Base-by-base conservation (phyloP, 1,284 basidiomycete species). In the Taiwanofungus camphoratus region DNA sequence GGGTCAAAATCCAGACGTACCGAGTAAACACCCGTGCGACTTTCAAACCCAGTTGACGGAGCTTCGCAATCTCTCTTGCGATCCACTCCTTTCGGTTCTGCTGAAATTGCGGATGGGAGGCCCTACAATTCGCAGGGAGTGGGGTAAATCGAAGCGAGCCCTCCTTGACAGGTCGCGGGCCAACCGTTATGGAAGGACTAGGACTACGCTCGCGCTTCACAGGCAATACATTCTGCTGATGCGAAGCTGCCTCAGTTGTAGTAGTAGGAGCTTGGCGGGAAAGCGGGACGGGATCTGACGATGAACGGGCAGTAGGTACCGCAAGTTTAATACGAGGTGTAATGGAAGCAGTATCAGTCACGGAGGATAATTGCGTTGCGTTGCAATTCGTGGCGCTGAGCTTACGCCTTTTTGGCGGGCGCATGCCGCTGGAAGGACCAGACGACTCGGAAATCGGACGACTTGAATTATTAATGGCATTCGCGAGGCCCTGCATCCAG, bases 121-220 rank as follows among this genome's bases (percentile, higher is more conserved):
- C 52, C 36, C 27, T 31, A 42, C 60, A 62, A 3, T 51, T 43
- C 8, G 29, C 42, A 0, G 60, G 60, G 15, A 61, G 35, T 5
- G 56, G 56, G 2, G 52, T 51, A 35, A 55, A 52, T 30, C 51
- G 55, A 5, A 50, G 42, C 18, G 56, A 53, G 2, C 59, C 59
- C 8, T 56, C 49, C 0, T 53, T 56, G n/a, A 54, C 37, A 4
- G 45, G 49, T 15, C 29, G 50, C 3, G 49, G 50, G 2, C 36
- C 33, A 18, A 6, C 15, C 2, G 32, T 5, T 13, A 21, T 32
- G 13, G 23, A 26, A 2, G 59, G 59, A 4, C 57, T 53, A 3
- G 51, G 38, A 39, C 54, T 59, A 16, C 56, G 58, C 47, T 61
- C 59, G 8, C 43, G 49, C 41, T 61, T 61, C 8, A 60, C 44